A percentile compares a stretch with the other conserved stretches of the same genome.
Evolutionary conservation across 306 rosid genomes (phyloP).

Genomic region (Lupinus albus): DNA sequence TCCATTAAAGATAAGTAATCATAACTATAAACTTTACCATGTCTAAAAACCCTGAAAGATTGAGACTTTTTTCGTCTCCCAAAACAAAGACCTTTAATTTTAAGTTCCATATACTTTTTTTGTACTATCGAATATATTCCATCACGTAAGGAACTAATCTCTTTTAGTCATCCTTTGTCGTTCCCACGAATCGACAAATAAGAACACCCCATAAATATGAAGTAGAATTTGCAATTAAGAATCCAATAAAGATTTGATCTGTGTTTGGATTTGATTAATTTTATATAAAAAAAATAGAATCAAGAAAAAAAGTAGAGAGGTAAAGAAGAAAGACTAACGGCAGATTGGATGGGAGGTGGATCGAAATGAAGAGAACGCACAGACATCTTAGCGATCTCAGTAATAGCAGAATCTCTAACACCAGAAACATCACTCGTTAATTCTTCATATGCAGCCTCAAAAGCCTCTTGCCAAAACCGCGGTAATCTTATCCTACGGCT

Average conservation of each 20-base stretch:
- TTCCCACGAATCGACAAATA: no score
- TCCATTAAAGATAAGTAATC: neutral
- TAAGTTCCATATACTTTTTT: no score
- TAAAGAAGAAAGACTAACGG: slow-evolving; percentile 55
- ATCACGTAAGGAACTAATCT: no score
- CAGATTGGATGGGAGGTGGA: slow-evolving; percentile 71
- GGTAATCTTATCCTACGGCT: slow-evolving; percentile 91
- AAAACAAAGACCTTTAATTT: neutral
- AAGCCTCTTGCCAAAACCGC: slow-evolving; percentile 92
- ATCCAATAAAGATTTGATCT: neutral
- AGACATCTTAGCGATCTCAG: slow-evolving; percentile 94
- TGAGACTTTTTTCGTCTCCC: neutral
- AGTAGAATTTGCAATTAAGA: neutral
- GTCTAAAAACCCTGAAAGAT: neutral
- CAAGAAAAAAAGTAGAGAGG: neutral
- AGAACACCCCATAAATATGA: neutral
- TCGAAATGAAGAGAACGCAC: slow-evolving; percentile 77
- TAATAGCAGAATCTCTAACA: slow-evolving; percentile 74
- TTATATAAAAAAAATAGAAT: no score
- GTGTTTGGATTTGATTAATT: neutral
- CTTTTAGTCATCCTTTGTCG: no score
- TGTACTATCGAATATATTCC: no score
- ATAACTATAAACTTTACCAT: neutral
- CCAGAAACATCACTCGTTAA: slow-evolving; percentile 77
- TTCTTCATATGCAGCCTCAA: slow-evolving; percentile 95